These are phyloP conservation scores for Clarkia xantiana DNA, from an alignment of 345 rosid genomes.

Conservation along the genomic window DNA sequence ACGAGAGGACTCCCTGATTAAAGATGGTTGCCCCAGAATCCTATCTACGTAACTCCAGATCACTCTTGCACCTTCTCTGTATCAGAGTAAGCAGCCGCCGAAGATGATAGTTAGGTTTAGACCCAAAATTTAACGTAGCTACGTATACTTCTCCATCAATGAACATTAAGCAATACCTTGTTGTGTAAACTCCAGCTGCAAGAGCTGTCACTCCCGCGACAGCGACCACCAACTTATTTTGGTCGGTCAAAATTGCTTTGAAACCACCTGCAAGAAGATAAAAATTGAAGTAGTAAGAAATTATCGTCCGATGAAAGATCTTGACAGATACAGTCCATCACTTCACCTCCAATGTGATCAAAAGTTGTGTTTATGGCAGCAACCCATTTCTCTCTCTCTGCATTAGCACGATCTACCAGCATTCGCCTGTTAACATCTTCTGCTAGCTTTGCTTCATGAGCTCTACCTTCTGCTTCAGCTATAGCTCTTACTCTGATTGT, in stretches of 20 bases:
- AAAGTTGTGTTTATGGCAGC: conserved; percentile 89
- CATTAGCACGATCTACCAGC: conserved; percentile 87
- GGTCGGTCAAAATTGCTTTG: conserved; percentile 78
- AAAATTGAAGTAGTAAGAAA: background rate
- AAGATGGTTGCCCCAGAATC: conserved; percentile 87
- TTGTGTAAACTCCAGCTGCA: conserved; percentile 88
- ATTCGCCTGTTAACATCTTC: conserved; percentile 89
- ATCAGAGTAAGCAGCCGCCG: conserved; percentile 3
- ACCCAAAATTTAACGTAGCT: no score
- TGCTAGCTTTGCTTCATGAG: conserved; percentile 87
- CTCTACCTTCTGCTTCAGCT: conserved; percentile 99
- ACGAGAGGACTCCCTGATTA: conserved; percentile 83
- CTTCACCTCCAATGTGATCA: conserved; percentile 86
- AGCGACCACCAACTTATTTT: conserved; percentile 80
- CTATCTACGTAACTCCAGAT: conserved; percentile 94
- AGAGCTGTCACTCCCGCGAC: conserved; percentile 95
- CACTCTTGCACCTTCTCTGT: conserved; percentile 97
- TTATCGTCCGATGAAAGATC: no score
- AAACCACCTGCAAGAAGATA: conserved; percentile 47
- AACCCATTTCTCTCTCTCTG: conserved; percentile 96
- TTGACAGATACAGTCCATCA: background rate
- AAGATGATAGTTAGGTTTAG: background rate
- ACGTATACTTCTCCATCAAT: background rate
- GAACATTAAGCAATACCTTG: conserved; percentile 34
- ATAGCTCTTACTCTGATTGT: conserved; percentile 85